Base-by-base conservation (phyloP, 1,139 yeast species). In the Yamadazyma blattariae region DNA sequence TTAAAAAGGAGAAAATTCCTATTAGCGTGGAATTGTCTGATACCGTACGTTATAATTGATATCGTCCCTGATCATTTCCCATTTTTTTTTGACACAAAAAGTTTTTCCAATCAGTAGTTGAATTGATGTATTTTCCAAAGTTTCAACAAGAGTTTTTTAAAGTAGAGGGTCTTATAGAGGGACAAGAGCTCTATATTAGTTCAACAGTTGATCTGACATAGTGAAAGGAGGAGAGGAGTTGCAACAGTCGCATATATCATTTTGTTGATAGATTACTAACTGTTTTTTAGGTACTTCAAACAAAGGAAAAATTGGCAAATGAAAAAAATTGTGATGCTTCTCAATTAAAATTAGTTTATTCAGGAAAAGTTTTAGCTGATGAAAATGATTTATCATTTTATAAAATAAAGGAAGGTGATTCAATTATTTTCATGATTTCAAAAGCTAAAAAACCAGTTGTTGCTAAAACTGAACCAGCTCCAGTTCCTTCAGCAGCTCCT, bases 341-440 rank as follows among this genome's bases (percentile, higher is more conserved):
- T 6, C 92, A 83, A 55, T 80, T 92, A 58, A 92, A 90, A 63
- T 77, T 92, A 53, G 96, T 94, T 40, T 92, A 84, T 59, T 88
- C 96, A 1, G 95, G 95, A 25, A 89, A 89, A 56, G 94, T 92
- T 29, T 76, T 92, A 40, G 88, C 79, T 52, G 96, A 92, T 63
- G 89, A 77, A 36, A 84, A 87, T 56, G 72, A 84, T 5, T 71
- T 90, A 44, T 85, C 74, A 35, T 71, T 75, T 11, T 82, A 79
- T 59, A 83, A 84, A 50, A 76, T 92, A 50, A 88, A 87, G 57
- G 95, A 87, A 35, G 89, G 88, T 36, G 97, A 89, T 54, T 90
- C 90, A 47, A 79, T 92, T 39, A 90, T 92, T 43, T 90, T 89
- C 60, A 92, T 92, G 97, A 77, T 88, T 35, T 76, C 89, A 32